Evolutionary conservation across 257 asterid genomes (phyloP).

Genomic region (Solanum gandarillasii): DNA sequence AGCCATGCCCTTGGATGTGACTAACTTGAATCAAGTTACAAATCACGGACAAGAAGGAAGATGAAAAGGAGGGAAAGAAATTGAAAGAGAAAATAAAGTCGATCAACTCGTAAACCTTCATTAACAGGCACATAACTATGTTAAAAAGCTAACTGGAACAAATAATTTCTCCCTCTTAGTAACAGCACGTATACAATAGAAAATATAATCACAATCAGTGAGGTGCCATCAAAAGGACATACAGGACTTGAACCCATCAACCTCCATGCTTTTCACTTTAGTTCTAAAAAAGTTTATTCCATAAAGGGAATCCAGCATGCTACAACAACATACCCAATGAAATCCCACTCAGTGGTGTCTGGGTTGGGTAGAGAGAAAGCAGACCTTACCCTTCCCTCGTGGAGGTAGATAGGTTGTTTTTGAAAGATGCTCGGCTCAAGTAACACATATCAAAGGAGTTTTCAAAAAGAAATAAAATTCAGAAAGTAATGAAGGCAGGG

Average conservation of each 20-base stretch:
- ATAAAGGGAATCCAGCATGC: neutral
- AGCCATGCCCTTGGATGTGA: neutral
- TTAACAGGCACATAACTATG: neutral
- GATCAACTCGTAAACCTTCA: neutral
- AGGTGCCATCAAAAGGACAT: neutral
- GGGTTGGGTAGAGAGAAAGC: neutral
- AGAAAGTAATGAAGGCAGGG: neutral
- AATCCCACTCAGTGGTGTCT: neutral
- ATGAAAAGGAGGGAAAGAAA: neutral
- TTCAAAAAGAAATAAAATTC: neutral
- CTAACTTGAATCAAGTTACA: neutral
- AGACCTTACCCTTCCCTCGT: neutral
- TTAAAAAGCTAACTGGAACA: neutral
- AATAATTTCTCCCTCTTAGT: neutral
- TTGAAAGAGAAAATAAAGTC: neutral
- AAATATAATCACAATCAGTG: neutral
- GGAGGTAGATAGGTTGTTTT: neutral
- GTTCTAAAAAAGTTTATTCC: neutral
- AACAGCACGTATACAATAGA: neutral
- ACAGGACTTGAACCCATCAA: neutral
- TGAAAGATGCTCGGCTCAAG: neutral
- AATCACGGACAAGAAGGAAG: neutral
- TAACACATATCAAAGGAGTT: neutral
- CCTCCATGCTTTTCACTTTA: neutral
- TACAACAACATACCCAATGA: neutral